A percentile compares a stretch with the other conserved stretches of the same genome.
phyloP scores from a whole-genome alignment of 306 rosid species.

The Dryas drummondii region DNA sequence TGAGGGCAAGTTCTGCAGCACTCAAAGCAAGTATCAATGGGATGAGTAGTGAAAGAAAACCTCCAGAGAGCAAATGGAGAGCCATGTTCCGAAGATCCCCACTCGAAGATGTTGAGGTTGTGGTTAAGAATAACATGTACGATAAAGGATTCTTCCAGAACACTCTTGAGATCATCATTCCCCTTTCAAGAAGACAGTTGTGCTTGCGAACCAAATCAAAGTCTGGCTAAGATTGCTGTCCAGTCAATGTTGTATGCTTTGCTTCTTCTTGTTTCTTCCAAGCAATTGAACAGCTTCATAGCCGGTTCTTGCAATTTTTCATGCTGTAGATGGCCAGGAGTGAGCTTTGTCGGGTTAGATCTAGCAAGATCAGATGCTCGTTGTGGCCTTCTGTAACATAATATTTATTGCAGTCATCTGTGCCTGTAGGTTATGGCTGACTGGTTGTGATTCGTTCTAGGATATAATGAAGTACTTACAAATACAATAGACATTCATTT shows the following conservation, averaged over 20 bases:
- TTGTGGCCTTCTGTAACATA: neutral
- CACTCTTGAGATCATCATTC: constrained; percentile 60
- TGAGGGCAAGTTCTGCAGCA: constrained; percentile 62
- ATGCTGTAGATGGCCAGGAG: neutral
- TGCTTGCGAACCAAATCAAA: constrained; percentile 50
- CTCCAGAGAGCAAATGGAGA: constrained; percentile 68
- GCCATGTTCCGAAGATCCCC: constrained; percentile 64
- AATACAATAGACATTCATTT: neutral
- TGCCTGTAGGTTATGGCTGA: neutral
- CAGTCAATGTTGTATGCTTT: neutral
- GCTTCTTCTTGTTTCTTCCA: constrained; percentile 1
- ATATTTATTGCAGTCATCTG: neutral
- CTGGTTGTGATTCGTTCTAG: neutral
- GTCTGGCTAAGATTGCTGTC: constrained; percentile 43
- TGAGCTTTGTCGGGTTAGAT: neutral
- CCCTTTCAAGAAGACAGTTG: constrained; percentile 55
- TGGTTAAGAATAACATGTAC: constrained; percentile 62
- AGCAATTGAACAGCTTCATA: neutral
- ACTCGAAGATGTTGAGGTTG: constrained; percentile 48
- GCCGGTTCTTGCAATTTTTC: neutral
- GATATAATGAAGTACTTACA: neutral
- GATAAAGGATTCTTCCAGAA: constrained; percentile 68
- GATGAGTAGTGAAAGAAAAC: constrained; percentile 46
- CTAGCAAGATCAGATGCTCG: neutral
- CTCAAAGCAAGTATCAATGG: constrained; percentile 58